Evolutionary conservation across 495 filamentous ascomycete genomes (phyloP).

Genomic region (Neurospora sp.): DNA sequence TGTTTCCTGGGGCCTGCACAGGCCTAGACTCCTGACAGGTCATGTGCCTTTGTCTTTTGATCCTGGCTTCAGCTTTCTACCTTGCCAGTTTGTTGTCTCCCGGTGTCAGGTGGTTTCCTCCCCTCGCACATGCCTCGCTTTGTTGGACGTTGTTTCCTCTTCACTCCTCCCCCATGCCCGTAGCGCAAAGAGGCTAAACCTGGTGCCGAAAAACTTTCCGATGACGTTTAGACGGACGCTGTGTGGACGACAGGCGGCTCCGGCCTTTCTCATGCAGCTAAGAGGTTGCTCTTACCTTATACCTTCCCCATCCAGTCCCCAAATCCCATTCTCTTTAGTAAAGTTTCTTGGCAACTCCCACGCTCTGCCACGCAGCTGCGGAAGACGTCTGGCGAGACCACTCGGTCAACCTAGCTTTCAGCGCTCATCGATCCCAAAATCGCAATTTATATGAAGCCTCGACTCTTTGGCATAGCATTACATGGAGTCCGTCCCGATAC

Average conservation of each 20-base stretch:
- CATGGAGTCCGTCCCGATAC: not conserved
- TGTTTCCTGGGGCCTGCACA: not conserved
- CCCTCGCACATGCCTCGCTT: not conserved
- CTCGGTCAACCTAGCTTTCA: not conserved
- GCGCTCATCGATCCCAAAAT: not conserved
- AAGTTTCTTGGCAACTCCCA: not conserved
- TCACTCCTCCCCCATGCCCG: not conserved
- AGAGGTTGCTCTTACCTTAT: conserved; percentile 25
- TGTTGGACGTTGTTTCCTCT: not conserved
- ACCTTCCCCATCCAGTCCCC: conserved; percentile 19
- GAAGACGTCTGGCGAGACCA: not conserved
- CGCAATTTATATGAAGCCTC: not conserved
- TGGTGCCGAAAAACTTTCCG: not conserved
- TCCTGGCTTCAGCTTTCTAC: not conserved
- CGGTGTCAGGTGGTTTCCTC: not conserved
- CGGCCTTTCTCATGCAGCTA: conserved; percentile 19
- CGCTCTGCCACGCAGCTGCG: not conserved
- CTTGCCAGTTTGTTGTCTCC: not conserved
- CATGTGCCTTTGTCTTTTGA: not conserved
- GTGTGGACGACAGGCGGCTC: conserved; percentile 5
- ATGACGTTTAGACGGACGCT: not conserved
- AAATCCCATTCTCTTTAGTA: not conserved
- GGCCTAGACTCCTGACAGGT: not conserved
- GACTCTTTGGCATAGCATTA: not conserved
- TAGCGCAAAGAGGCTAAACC: not conserved